Base-by-base conservation (phyloP, 306 rosid genomes). In the Citrullus mucosospermus region DNA sequence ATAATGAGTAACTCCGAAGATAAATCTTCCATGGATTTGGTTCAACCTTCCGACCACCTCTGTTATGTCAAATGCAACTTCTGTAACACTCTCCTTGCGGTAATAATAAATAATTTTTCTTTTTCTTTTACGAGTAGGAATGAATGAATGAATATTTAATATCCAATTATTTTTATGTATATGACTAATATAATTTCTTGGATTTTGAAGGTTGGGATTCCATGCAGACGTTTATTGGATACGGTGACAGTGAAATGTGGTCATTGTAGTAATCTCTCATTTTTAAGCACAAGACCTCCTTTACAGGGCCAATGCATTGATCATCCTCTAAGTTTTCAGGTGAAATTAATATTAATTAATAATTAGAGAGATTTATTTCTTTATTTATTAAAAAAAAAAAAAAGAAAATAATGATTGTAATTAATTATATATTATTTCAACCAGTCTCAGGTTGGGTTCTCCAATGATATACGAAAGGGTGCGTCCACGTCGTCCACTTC, bases 241-340 rank as follows among this genome's bases (percentile, higher is more conserved):
- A 92, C 99, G 11, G 97, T 95, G 84, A 95, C 99, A 54, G 99
- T 95, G 87, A 95, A 95, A 84, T 95, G 99, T 74, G 99, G 99
- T 11, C 97, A 95, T 82, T 95, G 99, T 78, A 88, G 98, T 65
- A 95, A 92, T 86, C 97, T 92, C 60, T 95, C 99, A 10, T 92
- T 92, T 77, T 94, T 95, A 36, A 92, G 89, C 87, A 92, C 98
- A 48, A 85, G 91, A 46, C 92, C 98, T 54, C 92, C 96, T 79
- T 75, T 91, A 61, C 89, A 88, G 76, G 85, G 80, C 46, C 97
- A 87, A 78, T 81, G 78, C 84, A 83, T 86, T 73, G 88, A 87
- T 84, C 97, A 89, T 82, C 86, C 95, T 46, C 89, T 88, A 36
- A 84, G 50, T 84, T 93, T 90, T 76, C 97, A 91, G 97, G 97